Evolutionary conservation across 1,284 basidiomycete genomes (phyloP).

Genomic region (Ustilago nuda): DNA sequence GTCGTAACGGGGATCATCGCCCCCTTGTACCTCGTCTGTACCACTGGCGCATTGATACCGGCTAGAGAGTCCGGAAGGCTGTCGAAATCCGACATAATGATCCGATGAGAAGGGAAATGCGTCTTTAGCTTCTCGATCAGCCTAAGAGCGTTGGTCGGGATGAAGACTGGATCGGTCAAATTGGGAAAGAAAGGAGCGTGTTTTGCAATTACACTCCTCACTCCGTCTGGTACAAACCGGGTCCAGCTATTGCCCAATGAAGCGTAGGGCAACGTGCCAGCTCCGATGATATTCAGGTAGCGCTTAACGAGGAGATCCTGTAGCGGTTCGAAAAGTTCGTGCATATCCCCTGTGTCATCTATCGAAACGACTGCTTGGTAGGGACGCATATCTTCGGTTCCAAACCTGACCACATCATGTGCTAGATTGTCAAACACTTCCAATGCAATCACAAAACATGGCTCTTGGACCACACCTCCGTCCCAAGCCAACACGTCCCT

Average conservation of each 20-base stretch:
- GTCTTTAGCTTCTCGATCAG: conserved; percentile 85
- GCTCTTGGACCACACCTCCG: conserved; percentile 77
- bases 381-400: conserved; percentile 78
- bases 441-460: conserved; percentile 92
- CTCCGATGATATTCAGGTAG: conserved; percentile 71
- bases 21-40: conserved; percentile 89
- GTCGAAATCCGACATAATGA: conserved; percentile 92
- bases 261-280: not conserved
- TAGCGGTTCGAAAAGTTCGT: conserved; percentile 84
- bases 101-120: conserved; percentile 88
- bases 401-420: conserved; percentile 93
- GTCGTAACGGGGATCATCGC: conserved; percentile 85
- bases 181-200: conserved; percentile 81
- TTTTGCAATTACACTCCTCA: conserved; percentile 39
- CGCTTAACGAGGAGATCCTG: conserved; percentile 84
- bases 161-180: conserved; percentile 86
- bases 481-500: conserved; percentile 88
- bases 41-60: conserved; percentile 90
- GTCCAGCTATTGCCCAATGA: conserved; percentile 71
- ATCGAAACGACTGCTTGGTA: conserved; percentile 87
- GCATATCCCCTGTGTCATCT: conserved; percentile 85
- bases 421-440: conserved; percentile 98
- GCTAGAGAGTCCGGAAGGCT: conserved; percentile 84
- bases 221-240: conserved; percentile 74
- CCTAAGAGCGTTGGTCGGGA: conserved; percentile 90